Evolutionary conservation across 192 early-diverging fungal species (phyloP), one percentile per base, ranked within the genome.

Genomic region (Backusella sp.): DNA sequence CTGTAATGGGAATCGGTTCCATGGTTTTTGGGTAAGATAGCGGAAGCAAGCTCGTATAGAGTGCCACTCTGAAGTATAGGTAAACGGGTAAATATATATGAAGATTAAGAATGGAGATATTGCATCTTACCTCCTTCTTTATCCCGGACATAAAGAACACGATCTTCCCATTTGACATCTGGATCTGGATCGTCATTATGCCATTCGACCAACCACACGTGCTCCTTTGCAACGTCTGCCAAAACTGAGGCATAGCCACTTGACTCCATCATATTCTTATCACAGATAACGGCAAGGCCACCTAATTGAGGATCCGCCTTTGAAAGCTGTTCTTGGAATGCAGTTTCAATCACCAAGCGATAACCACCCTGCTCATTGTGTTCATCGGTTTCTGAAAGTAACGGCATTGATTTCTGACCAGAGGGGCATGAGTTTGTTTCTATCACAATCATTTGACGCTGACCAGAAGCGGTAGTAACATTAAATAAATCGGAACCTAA

Each of bases 391-490:
- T 94, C 93, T 7, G 89, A 91, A 14, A 96, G 77, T 2, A 94
- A 80, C 11, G 94, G 94, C 94, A 96, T 96, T 6, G 94, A 96
- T 78, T 96, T 96, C 83, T 93, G 94, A 32, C 95, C 95, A 23
- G 92, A 94, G 5, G 95, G 95, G 73, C 95, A 96, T 53, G 94
- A 95, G 81, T 96, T 96, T 46, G 95, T 96, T 78, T 96, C 95
- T 32, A 96, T 91, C 49, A 96, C 90, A 82, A 96, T 94, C 95
- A 96, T 96, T 82, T 96, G 95, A 39, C 93, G 89, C 74, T 93
- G 92, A 11, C 95, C 95, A 56, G 82, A 86, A 7, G 91, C 86
- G 19, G 94, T 96, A 1, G 94, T 95, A 41, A 95, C 91, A 85
- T 94, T 94, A 84, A 96, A 95, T 42, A 96, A 83, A 85, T 96